A percentile compares a stretch with the other conserved stretches of the same genome.
Evolutionary conservation across 2,329 filamentous ascomycete species (phyloP).

Genomic region (Cercospora brassicicola): DNA sequence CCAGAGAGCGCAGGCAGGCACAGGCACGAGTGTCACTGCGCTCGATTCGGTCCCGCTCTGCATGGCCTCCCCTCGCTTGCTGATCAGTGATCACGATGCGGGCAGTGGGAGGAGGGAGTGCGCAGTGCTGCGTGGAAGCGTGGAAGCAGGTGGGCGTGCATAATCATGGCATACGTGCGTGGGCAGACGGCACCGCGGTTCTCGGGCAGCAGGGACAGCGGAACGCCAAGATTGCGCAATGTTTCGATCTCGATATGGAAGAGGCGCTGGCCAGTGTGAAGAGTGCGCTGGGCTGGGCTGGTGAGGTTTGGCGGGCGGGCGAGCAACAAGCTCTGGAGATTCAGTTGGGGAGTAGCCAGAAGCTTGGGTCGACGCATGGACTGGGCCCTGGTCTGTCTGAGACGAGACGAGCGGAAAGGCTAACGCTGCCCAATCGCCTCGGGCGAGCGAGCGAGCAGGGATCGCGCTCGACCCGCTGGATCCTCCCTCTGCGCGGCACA

Average conservation of each 20-base stretch:
- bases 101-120: not conserved
- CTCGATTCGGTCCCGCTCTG: slow-evolving; percentile 1
- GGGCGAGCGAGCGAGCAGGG: slow-evolving; percentile 3
- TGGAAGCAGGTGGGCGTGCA: not conserved
- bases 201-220: not conserved
- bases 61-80: not conserved
- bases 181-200: not conserved
- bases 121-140: not conserved
- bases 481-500: slow-evolving; percentile 9
- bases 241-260: not conserved
- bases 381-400: slow-evolving; percentile 1
- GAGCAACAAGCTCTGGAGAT: not conserved
- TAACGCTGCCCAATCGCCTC: slow-evolving; percentile 12
- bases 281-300: not conserved
- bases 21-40: not conserved
- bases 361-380: slow-evolving; percentile 10
- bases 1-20: not conserved
- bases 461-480: slow-evolving; percentile 9
- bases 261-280: not conserved
- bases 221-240: not conserved
- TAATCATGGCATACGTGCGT: not conserved
- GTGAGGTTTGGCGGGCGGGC: not conserved
- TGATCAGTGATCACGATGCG: slow-evolving; percentile 8
- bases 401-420: slow-evolving; percentile 3
- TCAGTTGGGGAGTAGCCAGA: slow-evolving; percentile 32